phyloP scores from a whole-genome alignment of 306 rosid genomes.

The Dicorynia guianensis region DNA sequence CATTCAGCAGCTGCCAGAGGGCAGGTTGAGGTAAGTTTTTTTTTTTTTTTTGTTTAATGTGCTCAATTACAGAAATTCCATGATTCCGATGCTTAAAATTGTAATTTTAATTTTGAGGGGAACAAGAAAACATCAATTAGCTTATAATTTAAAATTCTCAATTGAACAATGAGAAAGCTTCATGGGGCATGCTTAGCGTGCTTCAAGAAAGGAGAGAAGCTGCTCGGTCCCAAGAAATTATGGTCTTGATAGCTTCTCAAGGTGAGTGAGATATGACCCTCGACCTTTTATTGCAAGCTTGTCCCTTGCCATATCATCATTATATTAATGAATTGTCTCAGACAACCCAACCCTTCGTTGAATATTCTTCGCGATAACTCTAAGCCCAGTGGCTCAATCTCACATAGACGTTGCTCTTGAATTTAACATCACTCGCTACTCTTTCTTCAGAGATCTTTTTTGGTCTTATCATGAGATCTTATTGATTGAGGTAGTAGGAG shows the following conservation, averaged over 20 bases:
- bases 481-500: background rate
- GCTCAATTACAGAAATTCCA: background rate
- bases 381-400: background rate
- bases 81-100: background rate
- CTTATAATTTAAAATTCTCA: background rate
- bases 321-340: background rate
- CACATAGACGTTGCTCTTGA: background rate
- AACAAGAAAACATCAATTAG: background rate
- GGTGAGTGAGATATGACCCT: background rate
- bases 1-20: constrained; percentile 89
- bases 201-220: constrained; percentile 15
- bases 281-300: background rate
- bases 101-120: constrained; percentile 6
- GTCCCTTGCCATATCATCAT: background rate
- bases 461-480: background rate
- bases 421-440: background rate
- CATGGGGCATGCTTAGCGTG: background rate
- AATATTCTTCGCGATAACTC: background rate
- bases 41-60: constrained; percentile 26
- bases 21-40: constrained; percentile 69
- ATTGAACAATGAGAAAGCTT: background rate
- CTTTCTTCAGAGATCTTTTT: background rate
- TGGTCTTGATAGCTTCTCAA: constrained; percentile 14
- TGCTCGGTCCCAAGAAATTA: constrained; percentile 3
- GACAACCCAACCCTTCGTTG: background rate